Percentiles rank a stretch among this genome's conserved stretches.
phyloP scores from a whole-genome alignment of 306 rosid genomes.

The Corylus americana region DNA sequence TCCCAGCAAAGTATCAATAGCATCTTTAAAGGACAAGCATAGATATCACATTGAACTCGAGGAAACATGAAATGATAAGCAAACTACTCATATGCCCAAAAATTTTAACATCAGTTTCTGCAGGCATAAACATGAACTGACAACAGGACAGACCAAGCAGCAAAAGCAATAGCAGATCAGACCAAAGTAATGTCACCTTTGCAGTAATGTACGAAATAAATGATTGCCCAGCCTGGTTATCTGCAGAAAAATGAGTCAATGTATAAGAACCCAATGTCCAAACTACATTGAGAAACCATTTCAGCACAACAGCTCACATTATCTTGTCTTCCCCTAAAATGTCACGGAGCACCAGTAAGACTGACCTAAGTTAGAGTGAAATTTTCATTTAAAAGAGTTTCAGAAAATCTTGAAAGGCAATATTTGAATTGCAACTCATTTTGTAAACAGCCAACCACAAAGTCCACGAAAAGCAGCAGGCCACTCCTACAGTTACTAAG shows the following conservation, averaged over 20 bases:
- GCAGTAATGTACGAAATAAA: conserved; percentile 77
- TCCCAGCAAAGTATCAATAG: neutral
- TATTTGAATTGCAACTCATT: no score
- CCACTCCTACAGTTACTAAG: no score
- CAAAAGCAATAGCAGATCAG: conserved; percentile 15
- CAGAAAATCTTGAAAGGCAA: no score
- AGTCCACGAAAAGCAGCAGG: no score
- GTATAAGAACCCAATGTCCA: conserved; percentile 26
- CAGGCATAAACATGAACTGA: neutral
- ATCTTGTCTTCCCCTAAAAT: neutral
- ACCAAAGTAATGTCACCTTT: conserved; percentile 58
- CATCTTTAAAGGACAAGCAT: neutral
- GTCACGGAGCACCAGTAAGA: no score
- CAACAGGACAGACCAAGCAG: conserved; percentile 17
- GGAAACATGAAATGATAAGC: neutral
- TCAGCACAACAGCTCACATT: neutral
- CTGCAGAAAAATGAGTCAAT: conserved; percentile 47
- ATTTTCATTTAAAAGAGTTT: no score
- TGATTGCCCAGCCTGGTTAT: conserved; percentile 76
- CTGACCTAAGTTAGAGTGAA: no score
- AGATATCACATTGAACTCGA: no score
- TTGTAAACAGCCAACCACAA: no score
- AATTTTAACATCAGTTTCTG: neutral
- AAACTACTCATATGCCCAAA: neutral
- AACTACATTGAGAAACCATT: neutral